Evolutionary conservation across 202 grass and related monocot species (phyloP).

Genomic region (Elaeis oleifera): DNA sequence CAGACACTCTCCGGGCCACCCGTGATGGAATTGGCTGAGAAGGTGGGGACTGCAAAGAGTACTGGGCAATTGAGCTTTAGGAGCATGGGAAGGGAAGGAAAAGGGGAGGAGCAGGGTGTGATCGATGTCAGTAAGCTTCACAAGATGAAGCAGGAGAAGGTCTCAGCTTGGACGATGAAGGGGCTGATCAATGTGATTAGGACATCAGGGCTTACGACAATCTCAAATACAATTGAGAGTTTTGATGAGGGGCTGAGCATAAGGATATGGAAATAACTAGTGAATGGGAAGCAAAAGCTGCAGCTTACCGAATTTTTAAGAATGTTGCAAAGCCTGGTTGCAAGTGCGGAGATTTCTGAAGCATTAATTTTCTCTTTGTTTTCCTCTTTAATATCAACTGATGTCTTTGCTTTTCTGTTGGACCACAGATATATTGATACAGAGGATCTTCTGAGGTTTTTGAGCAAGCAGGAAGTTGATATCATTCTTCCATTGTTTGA

Average conservation of each 20-base stretch:
- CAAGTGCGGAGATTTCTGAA: slow-evolving; percentile 36
- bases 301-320: slow-evolving; percentile 67
- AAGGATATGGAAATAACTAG: slow-evolving; percentile 83
- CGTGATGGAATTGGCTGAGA: slow-evolving; percentile 71
- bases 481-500: slow-evolving; percentile 79
- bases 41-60: slow-evolving; percentile 48
- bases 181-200: slow-evolving; percentile 58
- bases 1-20: slow-evolving; percentile 71
- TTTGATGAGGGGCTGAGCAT: slow-evolving; percentile 56
- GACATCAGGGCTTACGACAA: slow-evolving; percentile 64
- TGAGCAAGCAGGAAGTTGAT: slow-evolving; percentile 65
- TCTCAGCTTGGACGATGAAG: slow-evolving; percentile 92
- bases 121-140: slow-evolving; percentile 68
- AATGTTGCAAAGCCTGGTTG: slow-evolving; percentile 68
- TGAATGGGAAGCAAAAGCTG: slow-evolving; percentile 71
- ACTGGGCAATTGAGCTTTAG: slow-evolving; percentile 52
- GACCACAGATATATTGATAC: slow-evolving; percentile 58
- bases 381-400: slow-evolving; percentile 6
- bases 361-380: not conserved
- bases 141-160: slow-evolving; percentile 77
- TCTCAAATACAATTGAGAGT: slow-evolving; percentile 72
- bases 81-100: slow-evolving; percentile 42
- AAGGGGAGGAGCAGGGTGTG: slow-evolving; percentile 36
- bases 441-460: slow-evolving; percentile 78
- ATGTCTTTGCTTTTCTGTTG: slow-evolving; percentile 1